phyloP scores from a whole-genome alignment of 768 basidiomycete genomes.

The Amanita molliuscula region DNA sequence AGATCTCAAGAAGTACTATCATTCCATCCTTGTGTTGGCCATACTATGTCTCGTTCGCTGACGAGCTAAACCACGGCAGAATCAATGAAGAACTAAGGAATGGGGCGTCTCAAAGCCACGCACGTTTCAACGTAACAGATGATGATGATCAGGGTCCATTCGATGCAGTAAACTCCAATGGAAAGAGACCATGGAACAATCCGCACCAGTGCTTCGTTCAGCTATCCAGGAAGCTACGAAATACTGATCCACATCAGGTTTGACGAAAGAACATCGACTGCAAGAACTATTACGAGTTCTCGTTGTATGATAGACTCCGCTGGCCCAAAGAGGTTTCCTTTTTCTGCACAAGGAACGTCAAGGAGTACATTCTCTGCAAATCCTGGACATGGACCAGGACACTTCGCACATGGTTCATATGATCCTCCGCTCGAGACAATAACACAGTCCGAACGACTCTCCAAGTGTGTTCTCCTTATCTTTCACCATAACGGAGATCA shows the following conservation, averaged over 20 bases:
- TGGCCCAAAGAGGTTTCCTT: neutral
- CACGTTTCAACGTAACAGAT: conserved; percentile 16
- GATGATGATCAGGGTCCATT: conserved; percentile 21
- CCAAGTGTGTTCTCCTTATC: neutral
- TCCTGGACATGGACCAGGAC: neutral
- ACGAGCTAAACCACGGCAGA: conserved; percentile 23
- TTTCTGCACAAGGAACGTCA: neutral
- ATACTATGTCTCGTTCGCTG: conserved; percentile 1
- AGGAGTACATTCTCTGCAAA: neutral
- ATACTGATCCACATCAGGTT: conserved; percentile 1
- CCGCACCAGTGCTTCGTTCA: conserved; percentile 3
- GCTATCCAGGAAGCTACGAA: neutral
- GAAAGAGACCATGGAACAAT: conserved; percentile 48
- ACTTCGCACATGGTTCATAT: neutral
- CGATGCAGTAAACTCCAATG: conserved; percentile 38
- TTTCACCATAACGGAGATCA: conserved; percentile 7
- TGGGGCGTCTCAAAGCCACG: conserved; percentile 42
- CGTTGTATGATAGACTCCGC: neutral
- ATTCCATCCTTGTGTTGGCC: conserved; percentile 5
- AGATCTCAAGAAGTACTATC: conserved; percentile 47
- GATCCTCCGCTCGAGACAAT: neutral
- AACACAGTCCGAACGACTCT: neutral
- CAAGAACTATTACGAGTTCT: neutral
- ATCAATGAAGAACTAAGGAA: conserved; percentile 34
- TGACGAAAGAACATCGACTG: neutral